Base-by-base conservation (phyloP, 148 eudicot genomes). In the Camellia lanceoleosa region DNA sequence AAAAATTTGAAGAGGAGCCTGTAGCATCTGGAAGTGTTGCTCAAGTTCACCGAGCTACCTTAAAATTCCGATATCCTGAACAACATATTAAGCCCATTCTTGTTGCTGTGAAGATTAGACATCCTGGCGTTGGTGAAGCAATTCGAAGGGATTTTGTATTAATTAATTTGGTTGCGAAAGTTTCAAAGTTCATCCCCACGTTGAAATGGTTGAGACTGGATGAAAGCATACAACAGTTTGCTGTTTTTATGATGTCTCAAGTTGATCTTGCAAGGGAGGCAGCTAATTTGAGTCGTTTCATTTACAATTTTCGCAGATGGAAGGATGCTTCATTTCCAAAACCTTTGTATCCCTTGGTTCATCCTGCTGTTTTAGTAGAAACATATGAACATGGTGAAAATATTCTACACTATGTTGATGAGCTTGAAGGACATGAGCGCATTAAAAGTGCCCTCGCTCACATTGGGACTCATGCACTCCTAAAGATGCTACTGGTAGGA, bases 241-340 rank as follows among this genome's bases (percentile, higher is more conserved):
- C 97, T 60, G 91, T 90, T 61, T 93, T 93, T 82, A 93, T 93
- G 97, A 90, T 93, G 92, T 88, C 95, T 54, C 97, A 93, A 93
- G 97, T 93, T 89, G 97, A 93, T 88, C 94, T 93, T 62, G 89
- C 97, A 4, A 90, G 97, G 84, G 98, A 93, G 79, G 96, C 98
- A 78, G 98, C 98, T 65, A 88, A 93, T 85, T 85, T 93, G 86
- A 93, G 89, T 83, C 96, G 96, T 46, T 93, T 93, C 65, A 89
- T 86, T 47, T 93, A 93, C 79, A 93, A 93, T 80, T 93, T 93
- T 71, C 90, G 94, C 18, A 83, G 87, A 62, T 93, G 91, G 89
- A 92, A 86, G 81, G 94, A 93, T 85, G 95, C 90, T 19, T 93
- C 98, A 9, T 93, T 93, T 75, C 98, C 98, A n/a, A 93, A 88